Evolutionary conservation across 306 rosid species (phyloP), one percentile per base, ranked within the genome.

Genomic region (Styphnolobium japonicum): DNA sequence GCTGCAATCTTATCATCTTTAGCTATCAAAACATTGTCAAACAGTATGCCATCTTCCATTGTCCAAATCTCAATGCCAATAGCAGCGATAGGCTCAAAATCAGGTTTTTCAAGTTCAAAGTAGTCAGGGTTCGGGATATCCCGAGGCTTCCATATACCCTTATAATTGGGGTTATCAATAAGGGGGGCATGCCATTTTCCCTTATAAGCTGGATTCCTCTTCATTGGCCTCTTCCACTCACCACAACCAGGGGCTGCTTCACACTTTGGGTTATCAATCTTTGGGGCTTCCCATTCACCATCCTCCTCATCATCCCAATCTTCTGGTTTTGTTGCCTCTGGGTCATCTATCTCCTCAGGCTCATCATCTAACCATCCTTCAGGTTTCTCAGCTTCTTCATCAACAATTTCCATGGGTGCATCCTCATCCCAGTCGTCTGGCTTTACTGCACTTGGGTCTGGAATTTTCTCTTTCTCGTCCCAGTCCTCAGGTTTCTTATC

Each of bases 401-500:
- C 99, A 51, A 67, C 74, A 67, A 96, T 91, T 86, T 96, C 99
- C 84, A 96, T 23, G 22, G 98, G 94, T 52, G 99, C 98, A 73
- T 96, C 92, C 90, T 96, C 98, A 45, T 96, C 99, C 99, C 99
- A 96, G 45, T 96, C 98, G 61, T 93, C 99, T 57, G 99, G 99
- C 89, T 96, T 96, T 22, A 86, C 93, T 21, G 99, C 99, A 85
- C 15, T 39, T 9, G 96, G 89, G 73, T 96, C 99, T 6, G 97
- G 94, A 82, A 96, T 96, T 77, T 93, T 93, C 4, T 87, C 94
- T 61, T 96, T 84, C 86, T 96, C 99, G 51, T 96, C 99, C 99
- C 99, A 96, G 76, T 96, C 99, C 88, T 90, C 96, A 14, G 99
- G 99, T 72, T 93, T 95, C 83, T 84, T 89, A 82, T 95, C 99